Evolutionary conservation across 371 early-diverging fungal species (phyloP), one percentile per base, ranked within the genome.

Genomic region (Mucor lusitanicus): DNA sequence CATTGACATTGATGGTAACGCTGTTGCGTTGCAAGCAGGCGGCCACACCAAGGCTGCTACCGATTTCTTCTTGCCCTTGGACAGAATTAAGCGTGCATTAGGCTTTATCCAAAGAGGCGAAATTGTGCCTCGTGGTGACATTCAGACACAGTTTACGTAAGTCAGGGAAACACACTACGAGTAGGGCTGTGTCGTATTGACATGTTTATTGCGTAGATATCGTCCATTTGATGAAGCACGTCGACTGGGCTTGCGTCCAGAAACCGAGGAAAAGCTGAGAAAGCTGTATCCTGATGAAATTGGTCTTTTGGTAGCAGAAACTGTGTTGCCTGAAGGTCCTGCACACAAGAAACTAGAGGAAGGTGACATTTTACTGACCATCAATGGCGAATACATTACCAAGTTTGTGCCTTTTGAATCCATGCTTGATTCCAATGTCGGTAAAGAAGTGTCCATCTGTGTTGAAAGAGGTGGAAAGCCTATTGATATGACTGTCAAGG

Each of bases 1-100:
- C 0, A 85, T 97, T 58, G 94, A 95, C 71, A 92, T 97, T 63
- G 83, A 95, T 42, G 98, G 98, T 62, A 88, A 94, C 60, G 98
- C 98, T 0, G 97, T 97, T 13, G 97, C 91, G 9, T 77, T 96
- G 53, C 94, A 97, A 65, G 95, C 95, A 8, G 95, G 95, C 61
- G 94, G 94, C 32, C 83, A 86, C 25, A 82, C 83, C 7, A 88
- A 88, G 56, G 95, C 95, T 11, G 94, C 94, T 4, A 94, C 98
- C 2, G 93, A 94, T 70, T 97, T 95, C 85, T 97, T 94, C 75
- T 88, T 97, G 61, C 98, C 98, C 13, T 73, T 95, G 56, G 86
- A 88, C 64, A 88, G 97, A 64, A 91, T 96, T 13, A 89, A 87
- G 61, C 84, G 93, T 25, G 96, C 96, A 13, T 73, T 98, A 55